phyloP scores from a whole-genome alignment of 495 filamentous ascomycete species.

The Penicillium cinerascens region DNA sequence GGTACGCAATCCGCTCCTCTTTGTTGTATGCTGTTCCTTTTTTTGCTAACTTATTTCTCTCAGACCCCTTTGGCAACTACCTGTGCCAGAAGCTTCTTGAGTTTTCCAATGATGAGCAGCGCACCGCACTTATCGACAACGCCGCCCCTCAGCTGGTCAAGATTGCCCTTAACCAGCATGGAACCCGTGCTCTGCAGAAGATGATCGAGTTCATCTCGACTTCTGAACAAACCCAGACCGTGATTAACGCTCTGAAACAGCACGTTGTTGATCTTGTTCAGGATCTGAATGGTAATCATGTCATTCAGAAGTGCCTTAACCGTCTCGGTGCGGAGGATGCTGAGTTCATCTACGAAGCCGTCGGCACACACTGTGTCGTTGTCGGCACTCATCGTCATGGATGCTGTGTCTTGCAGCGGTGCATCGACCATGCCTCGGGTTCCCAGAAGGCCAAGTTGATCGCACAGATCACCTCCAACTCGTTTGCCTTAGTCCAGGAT shows the following conservation, averaged over 20 bases:
- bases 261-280: conserved; percentile 91
- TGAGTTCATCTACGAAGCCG: conserved; percentile 94
- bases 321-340: conserved; percentile 77
- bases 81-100: conserved; percentile 96
- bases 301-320: conserved; percentile 98
- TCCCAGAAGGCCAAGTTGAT: conserved; percentile 84
- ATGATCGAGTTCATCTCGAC: conserved; percentile 97
- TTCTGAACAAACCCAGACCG: conserved; percentile 69
- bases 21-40: background rate
- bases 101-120: conserved; percentile 88
- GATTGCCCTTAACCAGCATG: conserved; percentile 94
- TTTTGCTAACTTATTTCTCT: conserved; percentile 5
- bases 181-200: conserved; percentile 93
- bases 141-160: conserved; percentile 78
- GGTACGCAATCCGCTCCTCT: conserved; percentile 37
- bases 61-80: conserved; percentile 97
- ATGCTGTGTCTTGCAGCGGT: conserved; percentile 96
- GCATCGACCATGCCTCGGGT: conserved; percentile 94
- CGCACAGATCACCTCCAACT: conserved; percentile 75
- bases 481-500: conserved; percentile 83
- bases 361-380: conserved; percentile 76
- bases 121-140: conserved; percentile 86
- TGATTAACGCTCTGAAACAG: conserved; percentile 71
- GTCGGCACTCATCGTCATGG: conserved; percentile 97
- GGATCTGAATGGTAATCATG: conserved; percentile 96